Conservation (phyloP, 2,329 filamentous ascomycete species). For the Neofusicoccum kwambonambiense region DNA sequence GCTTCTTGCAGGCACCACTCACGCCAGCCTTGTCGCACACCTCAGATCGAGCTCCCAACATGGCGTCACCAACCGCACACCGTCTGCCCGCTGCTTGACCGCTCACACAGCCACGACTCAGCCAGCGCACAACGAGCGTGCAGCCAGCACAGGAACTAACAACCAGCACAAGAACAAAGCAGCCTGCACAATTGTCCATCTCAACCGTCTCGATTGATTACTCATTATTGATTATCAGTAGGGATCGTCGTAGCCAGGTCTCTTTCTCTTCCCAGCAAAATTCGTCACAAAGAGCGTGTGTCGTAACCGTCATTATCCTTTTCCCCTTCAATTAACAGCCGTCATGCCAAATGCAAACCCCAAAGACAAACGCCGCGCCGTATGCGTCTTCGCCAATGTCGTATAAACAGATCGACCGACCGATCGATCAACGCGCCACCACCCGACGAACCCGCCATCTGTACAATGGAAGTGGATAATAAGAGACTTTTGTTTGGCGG, state of each 20-base stretch:
- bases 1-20: neutral
- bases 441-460: neutral
- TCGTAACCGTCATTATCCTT: conserved; percentile 1
- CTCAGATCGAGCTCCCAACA: neutral
- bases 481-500: neutral
- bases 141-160: neutral
- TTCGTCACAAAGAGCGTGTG: conserved; percentile 3
- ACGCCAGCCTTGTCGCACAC: neutral
- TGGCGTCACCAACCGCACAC: neutral
- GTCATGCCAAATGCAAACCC: neutral
- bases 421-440: neutral
- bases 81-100: too few relatives aligned
- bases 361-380: neutral
- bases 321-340: neutral
- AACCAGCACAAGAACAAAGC: neutral
- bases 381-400: neutral
- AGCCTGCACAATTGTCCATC: neutral
- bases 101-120: too few relatives aligned
- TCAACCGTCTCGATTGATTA: conserved; percentile 6
- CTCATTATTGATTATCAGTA: conserved; percentile 11
- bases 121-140: too few relatives aligned
- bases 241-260: conserved; percentile 2
- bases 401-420: neutral
- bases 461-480: neutral
- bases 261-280: neutral